phyloP scores from a whole-genome alignment of 768 basidiomycete species.

The Panaeolus cyanescens region DNA sequence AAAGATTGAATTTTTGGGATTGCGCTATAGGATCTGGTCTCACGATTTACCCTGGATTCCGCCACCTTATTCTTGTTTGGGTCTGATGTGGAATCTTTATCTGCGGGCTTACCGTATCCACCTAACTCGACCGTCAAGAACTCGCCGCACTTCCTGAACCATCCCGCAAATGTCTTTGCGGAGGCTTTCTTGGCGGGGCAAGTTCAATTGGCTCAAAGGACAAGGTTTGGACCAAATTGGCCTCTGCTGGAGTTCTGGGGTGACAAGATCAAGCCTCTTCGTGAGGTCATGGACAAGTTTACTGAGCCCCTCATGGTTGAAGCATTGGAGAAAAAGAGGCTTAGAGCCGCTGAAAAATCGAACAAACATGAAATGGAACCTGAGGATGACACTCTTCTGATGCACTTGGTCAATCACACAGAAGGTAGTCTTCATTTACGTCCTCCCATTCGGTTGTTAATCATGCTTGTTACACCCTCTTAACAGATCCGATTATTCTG shows the following conservation, averaged over 20 bases:
- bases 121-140: slow-evolving; percentile 33
- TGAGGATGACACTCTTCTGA: slow-evolving; percentile 53
- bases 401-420: slow-evolving; percentile 55
- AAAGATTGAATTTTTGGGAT: slow-evolving; percentile 30
- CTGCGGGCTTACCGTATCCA: slow-evolving; percentile 54
- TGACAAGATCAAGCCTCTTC: slow-evolving; percentile 46
- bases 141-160: slow-evolving; percentile 21
- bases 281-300: slow-evolving; percentile 54
- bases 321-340: slow-evolving; percentile 45
- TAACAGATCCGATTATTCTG: slow-evolving; percentile 37
- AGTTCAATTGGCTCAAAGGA: slow-evolving; percentile 41
- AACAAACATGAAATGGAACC: slow-evolving; percentile 22
- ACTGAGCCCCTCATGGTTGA: slow-evolving; percentile 53
- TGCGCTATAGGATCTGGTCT: slow-evolving; percentile 49
- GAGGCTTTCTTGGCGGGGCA: slow-evolving; percentile 52
- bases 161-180: slow-evolving; percentile 44
- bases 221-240: slow-evolving; percentile 53
- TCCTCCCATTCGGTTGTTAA: not conserved
- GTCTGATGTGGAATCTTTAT: slow-evolving; percentile 53
- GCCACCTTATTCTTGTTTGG: slow-evolving; percentile 71
- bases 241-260: slow-evolving; percentile 50
- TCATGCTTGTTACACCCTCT: not conserved
- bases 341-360: slow-evolving; percentile 23
- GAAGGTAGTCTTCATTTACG: slow-evolving; percentile 31
- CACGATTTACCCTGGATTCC: slow-evolving; percentile 66